Base-by-base conservation (phyloP, 805 yeast species). In the Danielia reshetovae region DNA sequence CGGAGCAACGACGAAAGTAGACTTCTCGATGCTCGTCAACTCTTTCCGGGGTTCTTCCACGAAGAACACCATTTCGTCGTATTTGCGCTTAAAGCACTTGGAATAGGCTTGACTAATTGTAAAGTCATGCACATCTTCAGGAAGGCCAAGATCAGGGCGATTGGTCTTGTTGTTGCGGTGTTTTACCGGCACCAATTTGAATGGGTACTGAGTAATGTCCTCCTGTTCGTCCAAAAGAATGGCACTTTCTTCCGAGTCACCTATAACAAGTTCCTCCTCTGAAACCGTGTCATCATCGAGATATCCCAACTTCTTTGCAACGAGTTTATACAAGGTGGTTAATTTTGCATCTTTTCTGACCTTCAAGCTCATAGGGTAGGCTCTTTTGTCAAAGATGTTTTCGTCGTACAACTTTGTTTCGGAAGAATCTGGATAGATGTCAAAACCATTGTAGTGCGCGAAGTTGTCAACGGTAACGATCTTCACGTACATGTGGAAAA, bases 141-240 rank as follows among this genome's bases (percentile, higher is more conserved):
- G 50, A n/a, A 63, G 52, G 31, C 43, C 52, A 8, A 43, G 40
- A 38, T 75, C 80, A 1, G 86, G 75, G 45, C 96, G 71, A 31
- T 74, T 59, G 0, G 96, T 84, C 41, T 72, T 74, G 55, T 86
- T 85, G 44, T 79, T 75, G 31, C 96, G 70, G 47, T 74, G 76
- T 10, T 72, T 74, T 62, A 85, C 68, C 15, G 72, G 60, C 79
- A 93, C 77, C 41, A 84, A 72, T 36, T 81, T 66, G 28, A 81
- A 70, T 1, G 66, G 65, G 12, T 33, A 39, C n/a, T 32, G 18
- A 5, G 39, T 24, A 4, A 31, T 23, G 12, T 40, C 39, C 14
- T 14, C 27, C 18, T 6, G 15, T 10, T 14, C 26, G 14, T 24
- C 29, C 3, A 5, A 14, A 10, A 6, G 17, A 8, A 16, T 18